Evolutionary conservation across 140 eudicot species (phyloP).

Genomic region (Flaveria floridana): DNA sequence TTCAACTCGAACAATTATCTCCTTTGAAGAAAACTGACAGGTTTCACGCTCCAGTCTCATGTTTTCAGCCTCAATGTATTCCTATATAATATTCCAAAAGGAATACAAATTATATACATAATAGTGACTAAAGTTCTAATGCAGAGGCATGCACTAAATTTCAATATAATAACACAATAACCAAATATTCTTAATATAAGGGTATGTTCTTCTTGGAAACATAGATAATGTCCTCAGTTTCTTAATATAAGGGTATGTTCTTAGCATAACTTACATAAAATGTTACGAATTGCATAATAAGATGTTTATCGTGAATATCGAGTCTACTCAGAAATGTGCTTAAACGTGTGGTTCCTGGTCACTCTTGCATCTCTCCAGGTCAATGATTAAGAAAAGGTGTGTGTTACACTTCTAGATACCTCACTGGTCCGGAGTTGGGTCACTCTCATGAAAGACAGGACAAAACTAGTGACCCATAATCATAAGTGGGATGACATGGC

Average conservation of each 20-base stretch:
- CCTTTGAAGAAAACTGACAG: conserved; percentile 83
- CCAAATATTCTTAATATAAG: background rate
- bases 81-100: conserved; percentile 43
- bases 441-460: too few species aligned
- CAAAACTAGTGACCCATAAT: too few species aligned
- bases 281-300: background rate
- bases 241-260: background rate
- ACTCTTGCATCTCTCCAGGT: too few species aligned
- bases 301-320: background rate
- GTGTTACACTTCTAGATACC: too few species aligned
- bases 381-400: too few species aligned
- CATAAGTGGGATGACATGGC: too few species aligned
- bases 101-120: background rate
- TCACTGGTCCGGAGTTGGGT: too few species aligned
- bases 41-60: conserved; percentile 87
- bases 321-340: background rate
- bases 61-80: conserved; percentile 94
- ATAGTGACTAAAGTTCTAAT: background rate
- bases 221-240: background rate
- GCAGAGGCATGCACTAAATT: background rate
- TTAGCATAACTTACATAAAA: conserved; percentile 6
- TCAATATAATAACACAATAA: background rate
- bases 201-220: background rate
- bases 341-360: too few species aligned
- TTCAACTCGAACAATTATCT: conserved; percentile 81